Evolutionary conservation across 2,329 filamentous ascomycete genomes (phyloP), one percentile per base, ranked within the genome.

Genomic region (Penicillium freii): DNA sequence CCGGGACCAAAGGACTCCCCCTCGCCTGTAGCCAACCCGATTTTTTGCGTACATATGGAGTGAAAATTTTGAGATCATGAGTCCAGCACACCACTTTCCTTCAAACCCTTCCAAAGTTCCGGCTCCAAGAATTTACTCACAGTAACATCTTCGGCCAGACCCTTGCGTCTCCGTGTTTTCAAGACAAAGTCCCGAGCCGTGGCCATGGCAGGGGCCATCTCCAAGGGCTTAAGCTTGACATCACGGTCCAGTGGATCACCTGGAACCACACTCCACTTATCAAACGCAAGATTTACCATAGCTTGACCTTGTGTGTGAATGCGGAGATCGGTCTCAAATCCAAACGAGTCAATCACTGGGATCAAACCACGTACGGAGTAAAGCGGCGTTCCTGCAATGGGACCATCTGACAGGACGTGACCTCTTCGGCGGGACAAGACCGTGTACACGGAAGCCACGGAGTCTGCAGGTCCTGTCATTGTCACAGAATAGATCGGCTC

Each of bases 111-210:
- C 78, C 95, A 96, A 60, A 97, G 86, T 74, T 97, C 94, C 1
- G 92, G 91, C 79, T 99, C 94, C 63, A 99, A 79, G 77, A 97
- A 99, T 72, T 96, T 97, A 74, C 91, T 92, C 55, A 97, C 92
- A 31, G 89, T 93, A 40, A 97, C 91, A 74, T 97, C 94, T 80
- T 97, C 94, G 61, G 91, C 93, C 61, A 99, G 76, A 1, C 94
- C 94, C 82, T 99, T 99, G 65, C 94, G 85, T 69, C 92, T 81
- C 66, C 94, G 84, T 10, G 94, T 99, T 84, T 99, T 99, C 61
- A 97, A 83, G 53, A 97, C 92, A 75, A 99, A 97, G 75, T 99
- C 94, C 60, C 94, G 83, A 1, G 94, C 94, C 48, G 92, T 95
- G 23, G 90, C 92, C 79, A 95, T 91, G 51, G 91, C 90, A 53